Conservation (phyloP, 805 yeast species). For the Sugiyamaella boreocaroliniensis region DNA sequence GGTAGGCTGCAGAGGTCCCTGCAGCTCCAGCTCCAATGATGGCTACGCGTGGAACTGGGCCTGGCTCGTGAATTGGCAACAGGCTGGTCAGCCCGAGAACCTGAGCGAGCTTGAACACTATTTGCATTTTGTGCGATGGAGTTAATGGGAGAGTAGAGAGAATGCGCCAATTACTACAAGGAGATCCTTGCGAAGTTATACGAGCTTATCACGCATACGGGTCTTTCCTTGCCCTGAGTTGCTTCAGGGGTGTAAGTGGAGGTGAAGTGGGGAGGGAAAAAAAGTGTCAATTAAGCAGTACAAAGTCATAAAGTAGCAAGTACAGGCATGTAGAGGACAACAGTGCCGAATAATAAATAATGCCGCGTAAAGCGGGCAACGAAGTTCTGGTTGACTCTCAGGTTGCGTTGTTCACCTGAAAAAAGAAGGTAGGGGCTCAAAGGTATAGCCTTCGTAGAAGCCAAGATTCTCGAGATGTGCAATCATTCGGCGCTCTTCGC, state of each 20-base stretch:
- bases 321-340: no score
- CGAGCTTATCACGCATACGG: neutral
- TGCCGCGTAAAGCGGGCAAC: no score
- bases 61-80: neutral
- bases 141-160: neutral
- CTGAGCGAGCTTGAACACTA: neutral
- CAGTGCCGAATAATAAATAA: no score
- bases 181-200: neutral
- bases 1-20: slow-evolving; percentile 43
- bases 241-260: no score
- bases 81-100: neutral
- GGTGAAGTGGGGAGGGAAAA: no score
- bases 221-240: no score
- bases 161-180: neutral
- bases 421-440: slow-evolving; percentile 6
- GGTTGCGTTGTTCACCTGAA: neutral
- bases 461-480: neutral
- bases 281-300: no score
- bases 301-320: no score
- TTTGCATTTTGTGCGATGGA: neutral
- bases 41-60: slow-evolving; percentile 28
- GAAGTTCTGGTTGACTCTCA: neutral
- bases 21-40: slow-evolving; percentile 49
- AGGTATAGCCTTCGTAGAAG: slow-evolving; percentile 1
- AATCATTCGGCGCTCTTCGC: slow-evolving; percentile 1